Evolutionary conservation across 2,329 filamentous ascomycete genomes (phyloP).

Genomic region (Alternaria gansuensis): DNA sequence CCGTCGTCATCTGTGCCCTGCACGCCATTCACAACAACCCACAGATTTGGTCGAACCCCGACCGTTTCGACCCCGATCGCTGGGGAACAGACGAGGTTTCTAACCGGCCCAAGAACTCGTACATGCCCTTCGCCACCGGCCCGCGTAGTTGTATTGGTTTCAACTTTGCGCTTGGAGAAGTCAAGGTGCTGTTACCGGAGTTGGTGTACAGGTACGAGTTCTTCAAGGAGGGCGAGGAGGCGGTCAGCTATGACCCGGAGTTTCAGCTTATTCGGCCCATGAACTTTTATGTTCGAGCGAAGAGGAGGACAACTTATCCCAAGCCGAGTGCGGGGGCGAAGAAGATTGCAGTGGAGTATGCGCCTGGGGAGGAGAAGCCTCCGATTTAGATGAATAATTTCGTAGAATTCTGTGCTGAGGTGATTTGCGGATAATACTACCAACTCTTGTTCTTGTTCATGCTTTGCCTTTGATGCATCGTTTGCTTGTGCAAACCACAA

Average conservation of each 20-base stretch:
- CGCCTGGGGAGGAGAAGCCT: constrained; percentile 20
- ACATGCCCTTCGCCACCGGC: constrained; percentile 27
- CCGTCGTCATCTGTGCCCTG: constrained; percentile 63
- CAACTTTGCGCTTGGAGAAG: constrained; percentile 25
- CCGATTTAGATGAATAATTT: constrained; percentile 2
- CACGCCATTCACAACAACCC: constrained; percentile 62
- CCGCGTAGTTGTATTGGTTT: constrained; percentile 26
- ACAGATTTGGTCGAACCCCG: constrained; percentile 66
- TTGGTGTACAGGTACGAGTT: constrained; percentile 27
- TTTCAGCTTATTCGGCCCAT: constrained; percentile 26
- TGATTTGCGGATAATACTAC: no score
- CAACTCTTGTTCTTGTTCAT: no score
- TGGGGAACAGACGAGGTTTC: constrained; percentile 64
- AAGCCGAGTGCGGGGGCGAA: constrained; percentile 19
- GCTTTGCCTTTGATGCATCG: no score
- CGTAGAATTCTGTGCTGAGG: no score
- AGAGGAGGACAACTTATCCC: constrained; percentile 23
- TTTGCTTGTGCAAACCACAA: no score
- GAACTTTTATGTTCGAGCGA: constrained; percentile 26
- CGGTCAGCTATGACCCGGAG: constrained; percentile 24
- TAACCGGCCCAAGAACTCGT: constrained; percentile 21
- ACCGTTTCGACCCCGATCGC: constrained; percentile 66
- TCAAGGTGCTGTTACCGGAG: constrained; percentile 21
- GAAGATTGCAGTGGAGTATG: constrained; percentile 26
- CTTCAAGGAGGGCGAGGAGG: constrained; percentile 18